phyloP scores from a whole-genome alignment of 495 filamentous ascomycete species.

The Lineolata rhizophorae region DNA sequence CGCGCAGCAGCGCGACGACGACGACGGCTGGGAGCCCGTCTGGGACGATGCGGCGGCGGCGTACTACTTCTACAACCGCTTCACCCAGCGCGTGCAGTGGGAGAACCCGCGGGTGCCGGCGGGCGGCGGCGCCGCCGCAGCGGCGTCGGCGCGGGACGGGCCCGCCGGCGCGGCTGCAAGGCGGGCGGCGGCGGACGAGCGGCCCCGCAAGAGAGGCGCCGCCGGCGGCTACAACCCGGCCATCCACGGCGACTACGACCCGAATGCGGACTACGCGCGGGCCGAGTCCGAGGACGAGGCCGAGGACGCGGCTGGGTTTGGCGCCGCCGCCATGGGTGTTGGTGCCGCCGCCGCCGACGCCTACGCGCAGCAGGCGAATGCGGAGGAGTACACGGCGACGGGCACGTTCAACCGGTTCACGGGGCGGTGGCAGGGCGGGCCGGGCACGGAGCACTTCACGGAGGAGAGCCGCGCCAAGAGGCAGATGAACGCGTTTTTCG shows the following conservation, averaged over 20 bases:
- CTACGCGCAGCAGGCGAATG: slow-evolving; percentile 13
- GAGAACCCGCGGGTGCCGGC: slow-evolving; percentile 66
- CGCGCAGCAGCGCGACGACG: too few species aligned
- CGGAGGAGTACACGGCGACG: slow-evolving; percentile 34
- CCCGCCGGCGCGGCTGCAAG: slow-evolving; percentile 7
- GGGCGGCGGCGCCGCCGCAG: slow-evolving; percentile 6
- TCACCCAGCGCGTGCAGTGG: slow-evolving; percentile 59
- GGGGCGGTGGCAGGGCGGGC: slow-evolving; percentile 52
- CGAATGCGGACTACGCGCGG: slow-evolving; percentile 66
- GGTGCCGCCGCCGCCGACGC: slow-evolving; percentile 12
- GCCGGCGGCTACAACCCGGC: slow-evolving; percentile 74
- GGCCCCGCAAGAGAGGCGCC: not conserved
- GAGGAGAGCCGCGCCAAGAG: slow-evolving; percentile 75
- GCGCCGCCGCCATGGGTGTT: slow-evolving; percentile 4
- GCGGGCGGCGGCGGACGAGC: too few species aligned
- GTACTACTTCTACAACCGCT: slow-evolving; percentile 82
- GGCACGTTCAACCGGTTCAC: slow-evolving; percentile 86
- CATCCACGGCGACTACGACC: slow-evolving; percentile 91
- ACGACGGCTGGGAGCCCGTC: slow-evolving; percentile 76
- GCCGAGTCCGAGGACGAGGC: slow-evolving; percentile 18
- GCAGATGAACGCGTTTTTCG: slow-evolving; percentile 90
- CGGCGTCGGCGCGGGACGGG: slow-evolving; percentile 3
- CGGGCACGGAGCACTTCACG: slow-evolving; percentile 50
- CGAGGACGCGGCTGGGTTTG: slow-evolving; percentile 12
- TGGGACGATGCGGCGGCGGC: slow-evolving; percentile 53